These are phyloP conservation scores for Neurospora cerealis DNA, from an alignment of 495 filamentous ascomycete genomes.

Conservation along the genomic window DNA sequence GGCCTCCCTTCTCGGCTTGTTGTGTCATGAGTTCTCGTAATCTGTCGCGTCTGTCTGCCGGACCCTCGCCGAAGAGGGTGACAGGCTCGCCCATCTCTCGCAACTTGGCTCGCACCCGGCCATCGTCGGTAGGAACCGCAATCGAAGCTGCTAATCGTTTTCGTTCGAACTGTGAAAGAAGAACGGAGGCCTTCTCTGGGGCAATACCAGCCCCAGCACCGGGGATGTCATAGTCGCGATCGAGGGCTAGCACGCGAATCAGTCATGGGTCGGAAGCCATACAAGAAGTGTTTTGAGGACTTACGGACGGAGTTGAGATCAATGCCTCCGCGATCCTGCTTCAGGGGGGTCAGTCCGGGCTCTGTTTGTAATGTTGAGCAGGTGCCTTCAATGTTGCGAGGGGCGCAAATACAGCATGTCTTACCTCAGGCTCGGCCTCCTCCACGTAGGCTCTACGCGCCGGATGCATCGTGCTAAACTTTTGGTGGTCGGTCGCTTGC, in stretches of 20 bases:
- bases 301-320: slow-evolving; percentile 72
- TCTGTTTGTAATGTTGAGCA: slow-evolving; percentile 21
- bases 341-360: slow-evolving; percentile 19
- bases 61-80: slow-evolving; percentile 91
- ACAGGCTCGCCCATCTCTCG: slow-evolving; percentile 84
- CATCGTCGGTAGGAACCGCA: slow-evolving; percentile 93
- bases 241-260: slow-evolving; percentile 47
- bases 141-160: slow-evolving; percentile 82
- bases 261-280: neutral
- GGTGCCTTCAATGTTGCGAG: slow-evolving; percentile 22
- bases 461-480: slow-evolving; percentile 64
- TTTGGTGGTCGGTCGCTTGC: neutral
- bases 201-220: slow-evolving; percentile 61
- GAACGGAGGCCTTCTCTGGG: slow-evolving; percentile 79
- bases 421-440: slow-evolving; percentile 66
- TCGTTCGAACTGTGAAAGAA: slow-evolving; percentile 81
- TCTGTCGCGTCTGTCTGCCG: slow-evolving; percentile 75
- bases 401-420: slow-evolving; percentile 16
- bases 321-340: slow-evolving; percentile 57
- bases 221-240: slow-evolving; percentile 79
- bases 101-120: slow-evolving; percentile 65
- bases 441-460: slow-evolving; percentile 93
- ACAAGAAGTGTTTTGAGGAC: slow-evolving; percentile 16
- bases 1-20: slow-evolving; percentile 51
- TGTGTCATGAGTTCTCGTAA: slow-evolving; percentile 71